phyloP scores from a whole-genome alignment of 2,329 filamentous ascomycete species.

The Trichoderma koningii region DNA sequence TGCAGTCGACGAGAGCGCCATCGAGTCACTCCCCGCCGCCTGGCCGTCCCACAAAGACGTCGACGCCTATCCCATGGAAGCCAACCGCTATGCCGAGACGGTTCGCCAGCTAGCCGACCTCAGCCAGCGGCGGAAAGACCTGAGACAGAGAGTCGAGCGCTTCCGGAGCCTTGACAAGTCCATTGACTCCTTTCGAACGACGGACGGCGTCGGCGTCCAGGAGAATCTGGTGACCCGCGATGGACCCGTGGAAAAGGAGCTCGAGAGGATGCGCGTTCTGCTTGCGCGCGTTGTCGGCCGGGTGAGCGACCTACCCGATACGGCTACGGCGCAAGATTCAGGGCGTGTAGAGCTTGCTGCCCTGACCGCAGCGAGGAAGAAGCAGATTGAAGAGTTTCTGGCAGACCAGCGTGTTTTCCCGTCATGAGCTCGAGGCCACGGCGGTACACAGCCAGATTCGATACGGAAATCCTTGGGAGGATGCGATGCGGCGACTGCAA shows the following conservation, averaged over 20 bases:
- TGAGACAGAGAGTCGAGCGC: constrained; percentile 47
- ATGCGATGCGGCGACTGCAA: not conserved
- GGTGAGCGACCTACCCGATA: constrained; percentile 45
- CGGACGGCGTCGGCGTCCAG: constrained; percentile 52
- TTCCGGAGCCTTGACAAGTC: constrained; percentile 53
- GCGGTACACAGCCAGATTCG: not conserved
- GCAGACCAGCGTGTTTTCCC: constrained; percentile 34
- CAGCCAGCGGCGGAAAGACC: constrained; percentile 41
- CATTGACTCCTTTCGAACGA: constrained; percentile 47
- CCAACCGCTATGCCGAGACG: constrained; percentile 54
- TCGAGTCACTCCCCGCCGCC: constrained; percentile 49
- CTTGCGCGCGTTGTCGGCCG: constrained; percentile 60
- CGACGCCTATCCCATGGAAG: constrained; percentile 47
- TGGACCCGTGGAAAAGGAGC: constrained; percentile 65
- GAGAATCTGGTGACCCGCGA: constrained; percentile 67
- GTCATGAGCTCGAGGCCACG: constrained; percentile 22
- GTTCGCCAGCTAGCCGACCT: constrained; percentile 54
- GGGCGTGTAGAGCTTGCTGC: constrained; percentile 38
- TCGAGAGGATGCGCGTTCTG: constrained; percentile 67
- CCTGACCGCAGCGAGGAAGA: constrained; percentile 44
- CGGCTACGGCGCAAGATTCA: constrained; percentile 23
- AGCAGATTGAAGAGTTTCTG: constrained; percentile 48
- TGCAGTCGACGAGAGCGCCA: constrained; percentile 46
- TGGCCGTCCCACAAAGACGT: constrained; percentile 49
- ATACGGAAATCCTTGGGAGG: not conserved